A percentile compares a stretch with the other conserved stretches of the same genome.
Evolutionary conservation across 345 rosid genomes (phyloP).

Genomic region (Eucalyptus shirleyi): DNA sequence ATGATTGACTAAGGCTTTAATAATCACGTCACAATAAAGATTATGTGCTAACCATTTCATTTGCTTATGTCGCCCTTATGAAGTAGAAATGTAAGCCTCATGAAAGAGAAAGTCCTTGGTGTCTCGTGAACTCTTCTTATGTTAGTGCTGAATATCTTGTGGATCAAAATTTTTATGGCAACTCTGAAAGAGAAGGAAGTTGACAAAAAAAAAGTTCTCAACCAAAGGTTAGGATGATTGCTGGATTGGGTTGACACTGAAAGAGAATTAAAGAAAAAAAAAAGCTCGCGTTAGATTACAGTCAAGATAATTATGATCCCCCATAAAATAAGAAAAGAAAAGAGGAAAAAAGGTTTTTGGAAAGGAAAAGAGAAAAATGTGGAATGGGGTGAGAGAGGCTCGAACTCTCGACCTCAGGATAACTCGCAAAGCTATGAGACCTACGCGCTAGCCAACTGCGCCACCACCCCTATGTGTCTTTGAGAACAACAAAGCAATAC

Average conservation of each 20-base stretch:
- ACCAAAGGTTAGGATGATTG: no score
- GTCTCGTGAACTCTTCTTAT: background rate
- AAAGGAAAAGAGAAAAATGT: background rate
- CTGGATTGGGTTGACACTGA: background rate
- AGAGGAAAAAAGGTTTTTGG: background rate
- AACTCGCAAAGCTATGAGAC: conserved; percentile 20
- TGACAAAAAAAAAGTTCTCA: background rate
- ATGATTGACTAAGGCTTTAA: background rate
- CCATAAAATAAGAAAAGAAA: background rate
- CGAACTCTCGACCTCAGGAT: conserved; percentile 46
- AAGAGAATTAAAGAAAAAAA: background rate
- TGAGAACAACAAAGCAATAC: no score
- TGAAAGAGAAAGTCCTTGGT: background rate
- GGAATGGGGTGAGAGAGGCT: conserved; percentile 24
- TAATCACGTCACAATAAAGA: background rate
- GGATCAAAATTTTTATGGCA: background rate
- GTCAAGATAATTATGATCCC: background rate
- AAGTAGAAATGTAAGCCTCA: background rate
- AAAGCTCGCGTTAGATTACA: background rate
- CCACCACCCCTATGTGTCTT: conserved; percentile 9
- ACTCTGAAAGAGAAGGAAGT: background rate
- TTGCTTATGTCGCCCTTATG: background rate
- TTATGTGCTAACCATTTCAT: background rate
- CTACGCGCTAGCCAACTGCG: conserved; percentile 49
- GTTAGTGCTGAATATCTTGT: background rate